Base-by-base conservation (phyloP, 2,329 filamentous ascomycete genomes). In the Aureobasidium subglaciale region DNA sequence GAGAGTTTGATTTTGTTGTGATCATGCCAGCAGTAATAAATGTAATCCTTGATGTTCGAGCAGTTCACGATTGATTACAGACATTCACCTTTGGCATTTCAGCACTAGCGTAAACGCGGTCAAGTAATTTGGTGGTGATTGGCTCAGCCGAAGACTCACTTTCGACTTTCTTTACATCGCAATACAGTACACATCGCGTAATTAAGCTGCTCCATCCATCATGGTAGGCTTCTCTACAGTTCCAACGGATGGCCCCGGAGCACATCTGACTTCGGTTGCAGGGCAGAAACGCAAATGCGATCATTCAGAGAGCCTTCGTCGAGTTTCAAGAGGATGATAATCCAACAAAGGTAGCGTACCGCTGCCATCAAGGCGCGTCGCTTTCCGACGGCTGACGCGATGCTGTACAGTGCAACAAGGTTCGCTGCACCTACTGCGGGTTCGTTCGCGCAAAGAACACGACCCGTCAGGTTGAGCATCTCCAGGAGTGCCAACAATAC, bases 391-490 rank as follows among this genome's bases (percentile, higher is more conserved):
- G 25, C 50, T 54, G 50, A 54, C 50, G 27, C 53, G 42, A 22
- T 40, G 35, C 43, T 34, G 15, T 42, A 30, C 58, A 75, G 71
- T 77, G 75, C 62, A 74, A 73, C 60, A 76, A 75, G 58, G 73
- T 76, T 11, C 71, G 75, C 61, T 78, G 75, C 61, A 67, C 71
- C 16, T 69, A 75, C 58, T 78, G 75, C 65, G 75, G 75, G 58
- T 77, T 71, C 62, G 71, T 75, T 37, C 72, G 75, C 58, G 75
- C 75, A 30, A 76, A 76, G 66, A 78, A 78, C 64, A 75, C 73
- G 10, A 78, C 75, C 9, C 71, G 75, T 59, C 75, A 78, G 63
- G 73, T 76, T 58, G 74, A 78, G 58, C 75, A 78, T 59, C 70
- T 78, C 2, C 70, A 74, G 43, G 65, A 68, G 55, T 78, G 75